Conservation (phyloP, 495 filamentous ascomycete species). For the Aspergillus wentii region DNA sequence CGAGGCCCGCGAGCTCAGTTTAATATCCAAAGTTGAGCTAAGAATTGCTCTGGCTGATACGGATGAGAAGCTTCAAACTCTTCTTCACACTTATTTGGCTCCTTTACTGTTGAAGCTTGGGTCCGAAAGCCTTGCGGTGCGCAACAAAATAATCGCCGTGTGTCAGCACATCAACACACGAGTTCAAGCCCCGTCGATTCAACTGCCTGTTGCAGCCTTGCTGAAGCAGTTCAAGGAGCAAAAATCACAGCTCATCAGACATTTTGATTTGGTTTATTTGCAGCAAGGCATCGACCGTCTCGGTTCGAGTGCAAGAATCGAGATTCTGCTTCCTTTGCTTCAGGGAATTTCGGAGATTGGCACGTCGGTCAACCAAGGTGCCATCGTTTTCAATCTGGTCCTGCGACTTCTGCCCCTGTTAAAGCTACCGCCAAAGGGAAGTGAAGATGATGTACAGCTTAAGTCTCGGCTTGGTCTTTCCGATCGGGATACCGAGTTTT, state of each 20-base stretch:
- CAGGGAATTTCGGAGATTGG: conserved; percentile 65
- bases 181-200: conserved; percentile 62
- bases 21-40: conserved; percentile 88
- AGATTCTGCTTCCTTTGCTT: conserved; percentile 66
- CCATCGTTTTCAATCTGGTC: conserved; percentile 78
- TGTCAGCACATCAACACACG: conserved; percentile 80
- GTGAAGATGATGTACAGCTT: conserved; percentile 67
- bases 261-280: conserved; percentile 86
- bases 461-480: conserved; percentile 62
- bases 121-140: conserved; percentile 73
- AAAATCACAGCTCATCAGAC: conserved; percentile 64
- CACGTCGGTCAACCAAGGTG: conserved; percentile 57
- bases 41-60: conserved; percentile 79
- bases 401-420: conserved; percentile 69
- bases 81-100: conserved; percentile 74
- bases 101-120: conserved; percentile 79
- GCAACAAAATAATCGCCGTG: conserved; percentile 70
- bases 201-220: conserved; percentile 76
- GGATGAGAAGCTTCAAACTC: conserved; percentile 72
- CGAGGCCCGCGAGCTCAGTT: conserved; percentile 76
- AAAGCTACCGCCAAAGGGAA: conserved; percentile 68
- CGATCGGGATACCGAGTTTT: conserved; percentile 64
- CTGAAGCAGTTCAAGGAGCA: conserved; percentile 87
- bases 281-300: conserved; percentile 80
- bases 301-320: conserved; percentile 52